phyloP scores from a whole-genome alignment of 1,284 basidiomycete species.

The Cryptococcus neoformans region DNA sequence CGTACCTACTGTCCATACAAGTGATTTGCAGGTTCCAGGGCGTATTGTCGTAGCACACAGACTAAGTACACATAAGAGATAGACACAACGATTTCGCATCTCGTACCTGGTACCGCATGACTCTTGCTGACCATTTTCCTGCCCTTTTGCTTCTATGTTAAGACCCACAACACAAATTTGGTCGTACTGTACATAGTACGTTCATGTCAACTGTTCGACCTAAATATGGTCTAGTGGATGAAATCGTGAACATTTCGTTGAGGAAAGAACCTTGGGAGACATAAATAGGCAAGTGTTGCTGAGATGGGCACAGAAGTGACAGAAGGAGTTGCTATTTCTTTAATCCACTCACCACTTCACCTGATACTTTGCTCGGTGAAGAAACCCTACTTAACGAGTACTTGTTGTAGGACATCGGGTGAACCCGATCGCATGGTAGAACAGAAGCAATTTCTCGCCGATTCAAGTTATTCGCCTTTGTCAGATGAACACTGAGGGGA shows the following conservation, averaged over 20 bases:
- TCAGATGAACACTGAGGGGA: slow-evolving; percentile 12
- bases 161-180: slow-evolving; percentile 59
- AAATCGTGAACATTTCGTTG: slow-evolving; percentile 57
- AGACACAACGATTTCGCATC: too few relatives aligned
- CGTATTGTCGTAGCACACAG: too few relatives aligned
- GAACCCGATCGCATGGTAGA: slow-evolving; percentile 15
- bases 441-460: slow-evolving; percentile 11
- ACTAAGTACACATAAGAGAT: too few relatives aligned
- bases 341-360: neutral
- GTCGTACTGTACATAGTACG: slow-evolving; percentile 61
- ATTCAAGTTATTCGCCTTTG: neutral
- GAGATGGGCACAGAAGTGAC: slow-evolving; percentile 28
- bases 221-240: slow-evolving; percentile 63
- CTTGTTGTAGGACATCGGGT: slow-evolving; percentile 10
- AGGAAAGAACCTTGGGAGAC: slow-evolving; percentile 18
- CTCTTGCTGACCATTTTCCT: slow-evolving; percentile 54
- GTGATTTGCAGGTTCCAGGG: too few relatives aligned
- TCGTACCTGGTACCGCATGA: too few relatives aligned
- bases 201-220: slow-evolving; percentile 61
- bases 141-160: slow-evolving; percentile 59
- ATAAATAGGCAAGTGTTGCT: slow-evolving; percentile 31
- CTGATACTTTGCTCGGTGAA: neutral
- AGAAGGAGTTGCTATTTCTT: slow-evolving; percentile 60
- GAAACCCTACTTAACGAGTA: neutral
- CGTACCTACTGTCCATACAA: too few relatives aligned